Evolutionary conservation across 2,329 filamentous ascomycete genomes (phyloP).

Genomic region (Diaporthe aspalathi): DNA sequence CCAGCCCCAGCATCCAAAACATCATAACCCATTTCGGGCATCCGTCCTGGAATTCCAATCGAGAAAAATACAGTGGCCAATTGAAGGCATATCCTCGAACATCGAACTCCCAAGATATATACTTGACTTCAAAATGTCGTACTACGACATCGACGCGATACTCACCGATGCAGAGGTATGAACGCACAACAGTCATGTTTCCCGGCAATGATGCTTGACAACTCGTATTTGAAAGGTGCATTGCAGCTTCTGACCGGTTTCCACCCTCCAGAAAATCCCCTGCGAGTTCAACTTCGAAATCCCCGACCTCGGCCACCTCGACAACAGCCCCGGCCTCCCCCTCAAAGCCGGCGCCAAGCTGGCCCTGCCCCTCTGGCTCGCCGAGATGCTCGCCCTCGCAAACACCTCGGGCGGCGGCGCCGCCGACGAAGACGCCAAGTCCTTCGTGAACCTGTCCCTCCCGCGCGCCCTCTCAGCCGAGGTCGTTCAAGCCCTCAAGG

Average conservation of each 20-base stretch:
- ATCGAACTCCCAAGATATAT: neutral
- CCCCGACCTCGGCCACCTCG: conserved; percentile 87
- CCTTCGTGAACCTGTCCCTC: conserved; percentile 83
- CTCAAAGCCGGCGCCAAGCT: conserved; percentile 86
- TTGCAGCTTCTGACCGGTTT: neutral
- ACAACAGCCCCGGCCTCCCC: conserved; percentile 77
- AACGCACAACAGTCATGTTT: neutral
- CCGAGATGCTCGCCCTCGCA: conserved; percentile 88
- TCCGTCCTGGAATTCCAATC: neutral
- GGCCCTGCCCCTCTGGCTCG: conserved; percentile 91
- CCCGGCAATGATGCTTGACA: neutral
- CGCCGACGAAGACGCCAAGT: conserved; percentile 55
- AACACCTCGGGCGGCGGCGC: conserved; percentile 54
- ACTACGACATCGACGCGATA: conserved; percentile 88
- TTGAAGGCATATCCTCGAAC: neutral
- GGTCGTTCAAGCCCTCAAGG: conserved; percentile 90
- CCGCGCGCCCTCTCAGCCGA: conserved; percentile 80
- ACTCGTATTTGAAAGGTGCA: neutral
- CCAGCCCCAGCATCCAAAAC: neutral
- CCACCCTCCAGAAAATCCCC: conserved; percentile 79
- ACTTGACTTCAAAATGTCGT: conserved; percentile 65
- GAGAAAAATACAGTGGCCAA: neutral
- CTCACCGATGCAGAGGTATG: conserved; percentile 83
- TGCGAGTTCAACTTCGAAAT: conserved; percentile 95
- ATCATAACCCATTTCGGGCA: neutral